Percentiles rank a stretch among this genome's conserved stretches.
Evolutionary conservation across 495 filamentous ascomycete species (phyloP).

Genomic region (Penicillium pulvis): DNA sequence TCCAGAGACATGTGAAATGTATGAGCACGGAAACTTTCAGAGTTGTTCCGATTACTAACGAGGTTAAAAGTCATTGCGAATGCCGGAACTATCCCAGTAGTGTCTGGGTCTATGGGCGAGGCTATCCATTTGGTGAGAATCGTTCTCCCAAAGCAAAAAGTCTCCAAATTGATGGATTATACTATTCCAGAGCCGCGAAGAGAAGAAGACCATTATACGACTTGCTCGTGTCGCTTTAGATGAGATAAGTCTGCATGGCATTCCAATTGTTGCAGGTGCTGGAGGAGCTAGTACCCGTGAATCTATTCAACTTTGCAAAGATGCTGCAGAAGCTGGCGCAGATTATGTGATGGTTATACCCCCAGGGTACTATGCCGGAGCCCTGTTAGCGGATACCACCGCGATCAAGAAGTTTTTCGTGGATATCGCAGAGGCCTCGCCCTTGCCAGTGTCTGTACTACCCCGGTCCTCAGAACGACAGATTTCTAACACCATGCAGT

Average conservation of each 20-base stretch:
- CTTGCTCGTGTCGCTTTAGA: slow-evolving; percentile 1
- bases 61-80: slow-evolving; percentile 4
- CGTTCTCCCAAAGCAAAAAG: too few relatives aligned
- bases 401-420: slow-evolving; percentile 5
- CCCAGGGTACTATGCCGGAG: slow-evolving; percentile 8
- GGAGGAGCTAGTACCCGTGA: slow-evolving; percentile 9
- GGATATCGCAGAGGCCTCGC: slow-evolving; percentile 10
- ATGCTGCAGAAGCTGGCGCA: slow-evolving; percentile 9
- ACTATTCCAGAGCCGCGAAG: background rate
- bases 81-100: slow-evolving; percentile 8
- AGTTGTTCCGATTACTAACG: too few relatives aligned
- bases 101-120: slow-evolving; percentile 10
- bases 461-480: background rate
- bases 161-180: too few relatives aligned
- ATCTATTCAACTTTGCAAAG: slow-evolving; percentile 10
- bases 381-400: background rate
- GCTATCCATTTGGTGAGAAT: slow-evolving; percentile 6
- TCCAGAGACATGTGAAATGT: slow-evolving; percentile 12
- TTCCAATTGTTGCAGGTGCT: slow-evolving; percentile 8
- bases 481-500: background rate
- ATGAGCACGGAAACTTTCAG: background rate
- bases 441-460: slow-evolving; percentile 4
- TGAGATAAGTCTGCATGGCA: background rate
- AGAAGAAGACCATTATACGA: slow-evolving; percentile 1
- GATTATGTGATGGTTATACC: slow-evolving; percentile 12